Conservation (phyloP, 805 yeast species). For the Metschnikowia peoriensis region DNA sequence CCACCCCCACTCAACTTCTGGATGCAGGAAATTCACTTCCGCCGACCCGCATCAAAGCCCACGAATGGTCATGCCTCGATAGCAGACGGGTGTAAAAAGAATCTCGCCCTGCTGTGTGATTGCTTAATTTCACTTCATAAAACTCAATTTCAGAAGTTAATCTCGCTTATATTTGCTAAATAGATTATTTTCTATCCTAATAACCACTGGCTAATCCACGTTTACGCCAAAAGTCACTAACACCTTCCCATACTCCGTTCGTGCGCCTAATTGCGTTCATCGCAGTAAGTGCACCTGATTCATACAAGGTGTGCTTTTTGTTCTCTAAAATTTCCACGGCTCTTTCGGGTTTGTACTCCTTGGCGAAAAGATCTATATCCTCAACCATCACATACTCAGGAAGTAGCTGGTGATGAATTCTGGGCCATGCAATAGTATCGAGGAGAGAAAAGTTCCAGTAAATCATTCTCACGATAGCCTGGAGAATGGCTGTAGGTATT, state of each 20-base stretch:
- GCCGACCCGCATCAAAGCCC: neutral
- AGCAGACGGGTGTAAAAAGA: no score
- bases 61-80: neutral
- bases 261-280: constrained; percentile 47
- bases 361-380: constrained; percentile 38
- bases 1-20: neutral
- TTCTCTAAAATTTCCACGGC: constrained; percentile 40
- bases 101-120: neutral
- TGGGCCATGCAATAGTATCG: constrained; percentile 72
- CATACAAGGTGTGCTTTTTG: constrained; percentile 27
- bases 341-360: constrained; percentile 32
- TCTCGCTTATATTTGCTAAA: neutral
- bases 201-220: constrained; percentile 71
- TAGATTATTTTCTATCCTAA: constrained; percentile 21
- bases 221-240: constrained; percentile 89
- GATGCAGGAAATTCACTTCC: neutral
- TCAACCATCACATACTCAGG: constrained; percentile 72
- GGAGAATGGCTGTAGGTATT: constrained; percentile 78
- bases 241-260: constrained; percentile 58
- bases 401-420: constrained; percentile 85
- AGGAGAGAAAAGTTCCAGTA: constrained; percentile 58
- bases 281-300: constrained; percentile 38
- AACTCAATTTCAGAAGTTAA: no score
- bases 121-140: no score
- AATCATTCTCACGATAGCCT: constrained; percentile 68